Conservation (phyloP, 139 green algal genomes). For the Haematococcus sp. region DNA sequence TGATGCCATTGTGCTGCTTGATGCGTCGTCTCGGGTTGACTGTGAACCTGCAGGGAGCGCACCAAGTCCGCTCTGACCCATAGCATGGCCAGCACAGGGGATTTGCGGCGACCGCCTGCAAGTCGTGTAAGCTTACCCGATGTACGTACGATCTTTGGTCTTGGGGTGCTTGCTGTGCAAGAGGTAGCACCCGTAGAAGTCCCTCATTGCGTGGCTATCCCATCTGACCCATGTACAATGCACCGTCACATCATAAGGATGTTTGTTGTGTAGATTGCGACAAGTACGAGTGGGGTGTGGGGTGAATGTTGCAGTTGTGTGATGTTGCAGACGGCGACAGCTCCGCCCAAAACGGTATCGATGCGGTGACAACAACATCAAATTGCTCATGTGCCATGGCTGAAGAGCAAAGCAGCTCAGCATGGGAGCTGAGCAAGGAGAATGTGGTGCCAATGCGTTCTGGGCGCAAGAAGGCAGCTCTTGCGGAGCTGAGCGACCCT, state of each 20-base stretch:
- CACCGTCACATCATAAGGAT: too few species aligned
- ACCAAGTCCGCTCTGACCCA: too few species aligned
- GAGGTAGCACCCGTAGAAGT: constrained; percentile 67
- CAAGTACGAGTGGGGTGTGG: too few species aligned
- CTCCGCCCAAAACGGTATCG: too few species aligned
- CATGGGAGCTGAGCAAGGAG: constrained; percentile 84
- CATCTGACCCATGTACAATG: too few species aligned
- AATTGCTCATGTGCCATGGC: not conserved
- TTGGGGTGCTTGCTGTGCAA: constrained; percentile 34
- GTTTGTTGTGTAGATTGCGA: too few species aligned
- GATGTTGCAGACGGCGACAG: too few species aligned
- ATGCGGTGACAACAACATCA: too few species aligned
- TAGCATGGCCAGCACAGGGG: not conserved
- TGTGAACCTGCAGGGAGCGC: constrained; percentile 87
- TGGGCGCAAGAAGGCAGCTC: constrained; percentile 51
- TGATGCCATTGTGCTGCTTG: constrained; percentile 91
- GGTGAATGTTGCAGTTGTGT: too few species aligned
- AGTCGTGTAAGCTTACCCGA: constrained; percentile 40
- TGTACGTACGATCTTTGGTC: constrained; percentile 46
- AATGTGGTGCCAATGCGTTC: constrained; percentile 78
- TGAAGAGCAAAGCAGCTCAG: not conserved
- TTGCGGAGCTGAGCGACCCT: constrained; percentile 38
- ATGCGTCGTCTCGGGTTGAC: constrained; percentile 84
- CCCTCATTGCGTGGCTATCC: constrained; percentile 30
- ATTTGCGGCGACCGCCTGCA: not conserved